A percentile compares a stretch with the other conserved stretches of the same genome.
These are phyloP conservation scores for Nephelium lappaceum DNA, from an alignment of 345 rosid species.

Conservation along the genomic window DNA sequence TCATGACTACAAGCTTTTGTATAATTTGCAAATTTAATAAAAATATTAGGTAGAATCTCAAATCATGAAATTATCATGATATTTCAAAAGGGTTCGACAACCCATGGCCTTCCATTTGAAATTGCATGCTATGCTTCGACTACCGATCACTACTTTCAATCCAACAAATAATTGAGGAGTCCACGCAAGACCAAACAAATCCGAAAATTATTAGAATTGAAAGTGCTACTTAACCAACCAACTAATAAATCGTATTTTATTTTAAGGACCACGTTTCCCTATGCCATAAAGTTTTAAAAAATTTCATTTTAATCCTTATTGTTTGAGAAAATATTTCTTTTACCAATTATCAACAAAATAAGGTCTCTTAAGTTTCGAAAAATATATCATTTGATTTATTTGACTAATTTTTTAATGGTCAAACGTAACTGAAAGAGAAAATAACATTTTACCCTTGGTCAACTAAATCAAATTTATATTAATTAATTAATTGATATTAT, in stretches of 20 bases:
- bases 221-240: constrained; percentile 33
- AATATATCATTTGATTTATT: too few relatives aligned
- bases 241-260: neutral
- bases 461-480: too few relatives aligned
- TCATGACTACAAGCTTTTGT: too few relatives aligned
- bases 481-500: too few relatives aligned
- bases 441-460: too few relatives aligned
- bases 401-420: too few relatives aligned
- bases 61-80: neutral
- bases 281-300: too few relatives aligned
- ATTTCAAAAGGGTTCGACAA: neutral
- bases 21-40: neutral
- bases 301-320: too few relatives aligned
- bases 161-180: constrained; percentile 23
- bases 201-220: constrained; percentile 13
- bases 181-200: constrained; percentile 16
- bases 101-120: neutral
- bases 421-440: too few relatives aligned
- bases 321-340: too few relatives aligned
- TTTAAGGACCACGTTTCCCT: neutral
- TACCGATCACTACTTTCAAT: neutral
- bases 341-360: too few relatives aligned
- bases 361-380: too few relatives aligned
- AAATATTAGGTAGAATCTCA: neutral
- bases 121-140: neutral